phyloP scores from a whole-genome alignment of 2,329 filamentous ascomycete genomes.

The Exophiala sideris region DNA sequence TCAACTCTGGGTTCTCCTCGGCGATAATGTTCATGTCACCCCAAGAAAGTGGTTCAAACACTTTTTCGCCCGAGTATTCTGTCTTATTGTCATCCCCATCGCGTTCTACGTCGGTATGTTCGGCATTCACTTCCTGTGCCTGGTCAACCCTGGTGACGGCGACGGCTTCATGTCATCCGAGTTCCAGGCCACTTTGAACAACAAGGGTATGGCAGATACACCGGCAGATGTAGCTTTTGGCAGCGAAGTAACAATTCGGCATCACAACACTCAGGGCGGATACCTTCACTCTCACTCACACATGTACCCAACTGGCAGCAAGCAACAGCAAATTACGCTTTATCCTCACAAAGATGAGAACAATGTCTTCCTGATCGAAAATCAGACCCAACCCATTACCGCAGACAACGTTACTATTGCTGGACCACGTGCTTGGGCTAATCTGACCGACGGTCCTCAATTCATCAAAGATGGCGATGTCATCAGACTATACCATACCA shows the following conservation, averaged over 20 bases:
- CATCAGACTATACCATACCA: slow-evolving; percentile 76
- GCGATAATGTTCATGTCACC: slow-evolving; percentile 81
- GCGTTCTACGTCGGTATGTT: slow-evolving; percentile 97
- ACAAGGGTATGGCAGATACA: slow-evolving; percentile 92
- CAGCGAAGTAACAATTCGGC: slow-evolving; percentile 79
- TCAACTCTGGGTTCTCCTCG: slow-evolving; percentile 92
- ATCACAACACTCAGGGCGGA: slow-evolving; percentile 95
- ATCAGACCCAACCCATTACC: slow-evolving; percentile 81
- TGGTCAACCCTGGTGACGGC: slow-evolving; percentile 91
- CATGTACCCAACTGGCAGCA: slow-evolving; percentile 97
- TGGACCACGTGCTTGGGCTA: slow-evolving; percentile 82
- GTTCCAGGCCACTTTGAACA: slow-evolving; percentile 96
- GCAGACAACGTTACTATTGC: slow-evolving; percentile 72
- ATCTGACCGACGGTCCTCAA: slow-evolving; percentile 52
- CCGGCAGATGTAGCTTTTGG: slow-evolving; percentile 88
- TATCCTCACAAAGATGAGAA: slow-evolving; percentile 99
- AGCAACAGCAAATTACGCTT: slow-evolving; percentile 97
- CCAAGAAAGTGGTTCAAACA: slow-evolving; percentile 89
- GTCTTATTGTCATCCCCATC: slow-evolving; percentile 81
- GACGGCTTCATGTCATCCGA: slow-evolving; percentile 99
- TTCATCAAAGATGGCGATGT: slow-evolving; percentile 77
- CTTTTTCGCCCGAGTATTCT: slow-evolving; percentile 85
- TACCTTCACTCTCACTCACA: slow-evolving; percentile 95
- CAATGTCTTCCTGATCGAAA: slow-evolving; percentile 91
- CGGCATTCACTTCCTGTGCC: slow-evolving; percentile 88